Evolutionary conservation across 2,329 filamentous ascomycete genomes (phyloP).

Genomic region (Aspergillus eucalypticola): DNA sequence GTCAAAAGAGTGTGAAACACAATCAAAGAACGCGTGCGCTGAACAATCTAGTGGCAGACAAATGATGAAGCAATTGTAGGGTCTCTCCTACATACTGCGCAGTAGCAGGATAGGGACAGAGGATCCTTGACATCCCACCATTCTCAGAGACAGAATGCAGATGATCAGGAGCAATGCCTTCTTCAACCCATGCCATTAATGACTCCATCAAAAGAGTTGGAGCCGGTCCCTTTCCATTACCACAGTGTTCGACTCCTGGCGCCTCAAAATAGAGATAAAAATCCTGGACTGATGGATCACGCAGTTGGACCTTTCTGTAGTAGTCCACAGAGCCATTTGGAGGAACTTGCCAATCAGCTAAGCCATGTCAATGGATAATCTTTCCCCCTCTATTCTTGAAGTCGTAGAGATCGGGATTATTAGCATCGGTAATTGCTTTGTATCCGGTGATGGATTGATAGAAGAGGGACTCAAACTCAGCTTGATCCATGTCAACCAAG

Average conservation of each 20-base stretch:
- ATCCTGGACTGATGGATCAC: slow-evolving; percentile 26
- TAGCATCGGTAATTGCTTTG: slow-evolving; percentile 34
- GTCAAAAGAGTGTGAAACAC: no score
- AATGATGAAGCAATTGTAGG: not conserved
- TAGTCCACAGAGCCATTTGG: slow-evolving; percentile 36
- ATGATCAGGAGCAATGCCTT: slow-evolving; percentile 10
- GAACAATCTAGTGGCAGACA: not conserved
- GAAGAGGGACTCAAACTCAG: slow-evolving; percentile 13
- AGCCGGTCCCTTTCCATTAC: slow-evolving; percentile 24
- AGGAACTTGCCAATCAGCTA: slow-evolving; percentile 39
- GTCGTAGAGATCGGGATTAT: slow-evolving; percentile 36
- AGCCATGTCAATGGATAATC: slow-evolving; percentile 46
- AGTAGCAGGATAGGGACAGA: not conserved
- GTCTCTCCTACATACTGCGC: not conserved
- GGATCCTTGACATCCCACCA: not conserved
- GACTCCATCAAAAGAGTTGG: slow-evolving; percentile 5
- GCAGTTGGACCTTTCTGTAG: slow-evolving; percentile 32
- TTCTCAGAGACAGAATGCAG: slow-evolving; percentile 31
- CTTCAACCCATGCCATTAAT: slow-evolving; percentile 17
- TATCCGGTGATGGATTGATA: slow-evolving; percentile 28
- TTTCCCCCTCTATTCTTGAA: slow-evolving; percentile 41
- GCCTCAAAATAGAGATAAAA: slow-evolving; percentile 41
- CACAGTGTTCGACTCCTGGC: slow-evolving; percentile 38
- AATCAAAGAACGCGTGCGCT: no score
- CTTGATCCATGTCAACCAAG: not conserved